A percentile compares a stretch with the other conserved stretches of the same genome.
phyloP scores from a whole-genome alignment of 2,329 filamentous ascomycete genomes.

The Geosmithia morbida region DNA sequence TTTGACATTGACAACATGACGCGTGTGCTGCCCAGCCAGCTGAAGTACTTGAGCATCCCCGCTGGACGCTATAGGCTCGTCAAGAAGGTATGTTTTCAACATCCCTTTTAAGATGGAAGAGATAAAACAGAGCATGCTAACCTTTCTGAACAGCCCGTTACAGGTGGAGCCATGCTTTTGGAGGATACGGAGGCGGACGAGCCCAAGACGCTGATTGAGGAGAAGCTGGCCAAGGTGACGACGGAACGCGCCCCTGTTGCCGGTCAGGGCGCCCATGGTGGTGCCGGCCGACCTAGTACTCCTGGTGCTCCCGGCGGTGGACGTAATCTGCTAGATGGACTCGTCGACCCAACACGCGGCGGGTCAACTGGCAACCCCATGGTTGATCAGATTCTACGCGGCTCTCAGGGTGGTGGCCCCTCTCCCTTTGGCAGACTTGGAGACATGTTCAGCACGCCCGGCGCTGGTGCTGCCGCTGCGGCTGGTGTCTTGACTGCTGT shows the following conservation, averaged over 20 bases:
- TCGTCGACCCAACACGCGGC: slow-evolving; percentile 16
- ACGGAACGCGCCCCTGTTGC: slow-evolving; percentile 47
- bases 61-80: slow-evolving; percentile 86
- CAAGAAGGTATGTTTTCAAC: slow-evolving; percentile 45
- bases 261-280: slow-evolving; percentile 14
- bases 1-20: slow-evolving; percentile 97
- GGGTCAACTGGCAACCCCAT: slow-evolving; percentile 15
- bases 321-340: slow-evolving; percentile 20
- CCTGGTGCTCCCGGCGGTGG: slow-evolving; percentile 10
- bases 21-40: slow-evolving; percentile 76
- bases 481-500: slow-evolving; percentile 73
- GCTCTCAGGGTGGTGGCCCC: slow-evolving; percentile 14
- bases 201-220: slow-evolving; percentile 67
- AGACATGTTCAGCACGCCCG: slow-evolving; percentile 5
- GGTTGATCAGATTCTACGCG: slow-evolving; percentile 27
- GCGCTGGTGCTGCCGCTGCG: slow-evolving; percentile 44
- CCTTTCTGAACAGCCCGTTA: slow-evolving; percentile 43
- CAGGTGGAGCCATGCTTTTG: slow-evolving; percentile 85
- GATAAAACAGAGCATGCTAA: slow-evolving; percentile 8
- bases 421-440: slow-evolving; percentile 15
- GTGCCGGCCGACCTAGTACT: slow-evolving; percentile 16
- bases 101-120: neutral
- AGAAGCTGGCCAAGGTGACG: slow-evolving; percentile 76
- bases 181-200: slow-evolving; percentile 70
- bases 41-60: slow-evolving; percentile 92